Evolutionary conservation across 2,329 filamentous ascomycete species (phyloP).

Genomic region (Leptosphaerulina australis): DNA sequence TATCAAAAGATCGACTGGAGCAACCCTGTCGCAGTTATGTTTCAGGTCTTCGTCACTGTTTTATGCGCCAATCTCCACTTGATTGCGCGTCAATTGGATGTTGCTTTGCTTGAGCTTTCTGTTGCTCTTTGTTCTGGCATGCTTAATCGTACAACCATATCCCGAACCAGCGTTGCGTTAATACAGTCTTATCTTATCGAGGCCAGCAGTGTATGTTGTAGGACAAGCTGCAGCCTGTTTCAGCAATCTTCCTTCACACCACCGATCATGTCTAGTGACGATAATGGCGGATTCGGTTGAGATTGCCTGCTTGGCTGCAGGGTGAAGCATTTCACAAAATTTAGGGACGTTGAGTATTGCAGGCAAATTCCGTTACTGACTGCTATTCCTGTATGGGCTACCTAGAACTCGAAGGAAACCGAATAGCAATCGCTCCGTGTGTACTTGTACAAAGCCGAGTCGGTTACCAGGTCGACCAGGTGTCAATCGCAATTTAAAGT

Average conservation of each 20-base stretch:
- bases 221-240: neutral
- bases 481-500: constrained; percentile 15
- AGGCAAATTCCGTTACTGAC: constrained; percentile 1
- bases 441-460: constrained; percentile 35
- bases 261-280: neutral
- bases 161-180: constrained; percentile 1
- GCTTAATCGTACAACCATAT: constrained; percentile 1
- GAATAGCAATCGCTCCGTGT: constrained; percentile 18
- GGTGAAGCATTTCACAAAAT: neutral
- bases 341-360: neutral
- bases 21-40: neutral
- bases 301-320: neutral
- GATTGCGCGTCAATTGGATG: neutral
- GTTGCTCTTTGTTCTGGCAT: constrained; percentile 2
- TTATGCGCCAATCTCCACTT: neutral
- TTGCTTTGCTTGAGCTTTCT: constrained; percentile 9
- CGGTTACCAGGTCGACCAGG: constrained; percentile 13
- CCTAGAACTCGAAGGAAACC: constrained; percentile 16
- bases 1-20: neutral
- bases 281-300: neutral
- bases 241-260: neutral
- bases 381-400: constrained; percentile 28
- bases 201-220: neutral
- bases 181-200: neutral
- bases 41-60: neutral